Conservation (phyloP, 1,284 basidiomycete genomes). For the Boletus austroedulis region DNA sequence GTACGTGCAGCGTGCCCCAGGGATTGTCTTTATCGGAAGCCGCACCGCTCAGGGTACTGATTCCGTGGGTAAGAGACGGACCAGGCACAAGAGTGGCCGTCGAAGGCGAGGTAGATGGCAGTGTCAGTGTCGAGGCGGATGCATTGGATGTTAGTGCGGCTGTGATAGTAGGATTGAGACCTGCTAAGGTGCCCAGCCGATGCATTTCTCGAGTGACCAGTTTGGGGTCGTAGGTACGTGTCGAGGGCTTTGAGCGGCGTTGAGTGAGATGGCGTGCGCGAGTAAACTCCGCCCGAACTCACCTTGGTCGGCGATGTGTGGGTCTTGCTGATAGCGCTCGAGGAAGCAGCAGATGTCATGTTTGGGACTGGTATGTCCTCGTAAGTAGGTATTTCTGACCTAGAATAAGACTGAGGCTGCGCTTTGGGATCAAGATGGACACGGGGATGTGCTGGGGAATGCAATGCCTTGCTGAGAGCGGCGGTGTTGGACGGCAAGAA, state of each 20-base stretch:
- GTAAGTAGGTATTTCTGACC: slow-evolving; percentile 17
- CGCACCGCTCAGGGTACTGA: slow-evolving; percentile 17
- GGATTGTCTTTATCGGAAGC: slow-evolving; percentile 50
- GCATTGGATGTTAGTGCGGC: slow-evolving; percentile 40
- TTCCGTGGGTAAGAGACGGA: slow-evolving; percentile 23
- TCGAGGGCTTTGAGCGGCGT: slow-evolving; percentile 43
- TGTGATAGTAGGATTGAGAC: slow-evolving; percentile 40
- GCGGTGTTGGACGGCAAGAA: slow-evolving; percentile 25
- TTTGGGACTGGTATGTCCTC: slow-evolving; percentile 8
- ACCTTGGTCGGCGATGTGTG: slow-evolving; percentile 71
- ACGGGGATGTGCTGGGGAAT: slow-evolving; percentile 6
- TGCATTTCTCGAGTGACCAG: slow-evolving; percentile 77
- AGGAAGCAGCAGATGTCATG: slow-evolving; percentile 30
- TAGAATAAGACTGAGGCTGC: slow-evolving; percentile 12
- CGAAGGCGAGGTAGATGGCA: slow-evolving; percentile 28
- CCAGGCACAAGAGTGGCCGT: slow-evolving; percentile 22
- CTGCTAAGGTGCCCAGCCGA: slow-evolving; percentile 59
- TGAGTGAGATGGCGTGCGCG: slow-evolving; percentile 4
- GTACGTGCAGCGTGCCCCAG: slow-evolving; percentile 81
- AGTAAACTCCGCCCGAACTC: slow-evolving; percentile 27
- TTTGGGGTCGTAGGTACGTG: slow-evolving; percentile 69
- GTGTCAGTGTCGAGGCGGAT: slow-evolving; percentile 38
- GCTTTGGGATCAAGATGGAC: slow-evolving; percentile 12
- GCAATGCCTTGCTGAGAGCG: slow-evolving; percentile 15
- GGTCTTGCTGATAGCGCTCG: slow-evolving; percentile 29